A percentile compares a stretch with the other conserved stretches of the same genome.
Conservation (phyloP, 192 early-diverging fungal genomes). For the Coemansia erecta region DNA sequence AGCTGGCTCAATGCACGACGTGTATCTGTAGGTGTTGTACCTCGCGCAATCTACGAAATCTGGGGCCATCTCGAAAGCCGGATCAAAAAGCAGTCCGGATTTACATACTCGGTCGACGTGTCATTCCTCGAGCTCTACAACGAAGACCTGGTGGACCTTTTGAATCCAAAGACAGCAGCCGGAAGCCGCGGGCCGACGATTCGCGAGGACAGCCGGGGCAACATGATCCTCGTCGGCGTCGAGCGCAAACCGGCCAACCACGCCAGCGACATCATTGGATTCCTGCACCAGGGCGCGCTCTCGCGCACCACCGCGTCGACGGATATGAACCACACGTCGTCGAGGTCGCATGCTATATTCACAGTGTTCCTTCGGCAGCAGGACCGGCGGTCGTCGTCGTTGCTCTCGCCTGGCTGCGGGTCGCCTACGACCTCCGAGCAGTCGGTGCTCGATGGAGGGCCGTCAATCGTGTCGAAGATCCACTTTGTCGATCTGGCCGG, state of each 20-base stretch:
- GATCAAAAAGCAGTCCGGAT: constrained; percentile 11
- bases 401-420: not conserved
- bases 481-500: constrained; percentile 99
- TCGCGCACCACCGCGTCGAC: constrained; percentile 88
- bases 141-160: constrained; percentile 90
- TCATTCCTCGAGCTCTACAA: constrained; percentile 97
- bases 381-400: constrained; percentile 52
- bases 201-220: constrained; percentile 82
- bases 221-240: constrained; percentile 85
- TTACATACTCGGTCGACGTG: constrained; percentile 55
- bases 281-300: constrained; percentile 69
- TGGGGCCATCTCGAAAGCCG: constrained; percentile 27
- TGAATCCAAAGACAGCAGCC: constrained; percentile 52
- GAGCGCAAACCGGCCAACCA: constrained; percentile 65
- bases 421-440: not conserved
- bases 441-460: constrained; percentile 16
- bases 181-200: constrained; percentile 61
- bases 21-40: constrained; percentile 36
- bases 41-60: constrained; percentile 40
- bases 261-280: constrained; percentile 68
- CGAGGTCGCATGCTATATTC: constrained; percentile 97
- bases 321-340: constrained; percentile 95
- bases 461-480: constrained; percentile 76
- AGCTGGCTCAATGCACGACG: not conserved
- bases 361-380: constrained; percentile 82